phyloP scores from a whole-genome alignment of 176 grass and related monocot species.

The Triticum monococcum region DNA sequence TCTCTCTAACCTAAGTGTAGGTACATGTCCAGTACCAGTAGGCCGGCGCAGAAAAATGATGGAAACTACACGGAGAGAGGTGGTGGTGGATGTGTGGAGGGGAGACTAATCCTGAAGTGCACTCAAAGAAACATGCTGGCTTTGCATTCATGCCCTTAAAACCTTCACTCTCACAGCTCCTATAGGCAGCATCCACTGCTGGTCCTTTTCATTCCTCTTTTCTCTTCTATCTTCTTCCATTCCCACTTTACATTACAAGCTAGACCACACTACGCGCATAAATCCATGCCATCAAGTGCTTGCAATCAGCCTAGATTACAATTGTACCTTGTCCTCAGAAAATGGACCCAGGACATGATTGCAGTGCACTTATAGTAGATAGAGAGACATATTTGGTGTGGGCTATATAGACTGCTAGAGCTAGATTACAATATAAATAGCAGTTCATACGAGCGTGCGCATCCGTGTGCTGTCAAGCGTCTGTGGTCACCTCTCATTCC shows the following conservation, averaged over 20 bases:
- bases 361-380: not conserved
- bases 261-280: no score
- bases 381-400: not conserved
- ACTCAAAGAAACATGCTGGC: slow-evolving; percentile 66
- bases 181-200: not conserved
- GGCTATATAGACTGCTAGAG: no score
- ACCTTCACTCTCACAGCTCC: slow-evolving; percentile 37
- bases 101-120: slow-evolving; percentile 50
- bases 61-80: not conserved
- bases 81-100: not conserved
- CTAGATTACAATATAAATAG: not conserved
- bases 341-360: not conserved
- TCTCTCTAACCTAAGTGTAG: not conserved
- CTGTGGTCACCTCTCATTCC: not conserved
- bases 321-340: not conserved
- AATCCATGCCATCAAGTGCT: not conserved
- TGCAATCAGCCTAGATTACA: not conserved
- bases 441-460: not conserved
- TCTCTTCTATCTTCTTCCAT: not conserved
- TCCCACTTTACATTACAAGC: not conserved
- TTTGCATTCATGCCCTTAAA: slow-evolving; percentile 12
- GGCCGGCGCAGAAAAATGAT: not conserved
- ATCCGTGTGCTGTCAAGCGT: not conserved
- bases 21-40: not conserved
- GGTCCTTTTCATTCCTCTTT: not conserved